Evolutionary conservation across 1,139 yeast species (phyloP), one percentile per base, ranked within the genome.

Genomic region (Geotrichum klebahnii): DNA sequence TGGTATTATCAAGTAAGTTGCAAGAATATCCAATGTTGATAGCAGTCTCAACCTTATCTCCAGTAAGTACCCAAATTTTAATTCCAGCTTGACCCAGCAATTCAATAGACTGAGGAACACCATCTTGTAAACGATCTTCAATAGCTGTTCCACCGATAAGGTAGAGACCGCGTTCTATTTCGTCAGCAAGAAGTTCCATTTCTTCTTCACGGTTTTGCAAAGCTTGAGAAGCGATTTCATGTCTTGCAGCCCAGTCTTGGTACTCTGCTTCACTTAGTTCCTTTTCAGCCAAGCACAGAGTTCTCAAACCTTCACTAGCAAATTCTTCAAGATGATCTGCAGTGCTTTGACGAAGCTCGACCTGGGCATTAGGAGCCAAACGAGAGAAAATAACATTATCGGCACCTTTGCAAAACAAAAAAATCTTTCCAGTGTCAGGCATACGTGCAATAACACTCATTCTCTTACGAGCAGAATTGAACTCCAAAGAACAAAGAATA

Each of bases 41-140:
- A 8, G 98, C 98, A 29, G 98, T 92, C 70, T 92, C 98, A 44
- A 92, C 94, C 70, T 90, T 86, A 69, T 92, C 98, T 68, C 98
- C 98, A 16, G 98, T 92, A 52, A 92, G 75, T 35, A 92, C 97
- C 98, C 98, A 92, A 50, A 92, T 73, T 67, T 92, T 92, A 59
- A 92, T 85, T 62, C 98, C 98, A 6, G 97, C 97, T 59, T 82
- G 79, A 10, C 84, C 87, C 52, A 92, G 76, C 43, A 85, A 70
- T 9, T 89, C 84, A 67, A 92, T 92, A 3, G 97, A 79, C 59
- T 88, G 95, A 1, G 98, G 97, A 16, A 92, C 98, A 65, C 97
- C 98, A 54, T 82, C 88, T 70, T 92, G 98, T 53, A 92, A 75
- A 61, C 96, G 77, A 69, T 92, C 98, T 67, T 92, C 98, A 67